These are phyloP conservation scores for Fraxinus paxiana DNA, from an alignment of 305 asterid species.

Conservation along the genomic window DNA sequence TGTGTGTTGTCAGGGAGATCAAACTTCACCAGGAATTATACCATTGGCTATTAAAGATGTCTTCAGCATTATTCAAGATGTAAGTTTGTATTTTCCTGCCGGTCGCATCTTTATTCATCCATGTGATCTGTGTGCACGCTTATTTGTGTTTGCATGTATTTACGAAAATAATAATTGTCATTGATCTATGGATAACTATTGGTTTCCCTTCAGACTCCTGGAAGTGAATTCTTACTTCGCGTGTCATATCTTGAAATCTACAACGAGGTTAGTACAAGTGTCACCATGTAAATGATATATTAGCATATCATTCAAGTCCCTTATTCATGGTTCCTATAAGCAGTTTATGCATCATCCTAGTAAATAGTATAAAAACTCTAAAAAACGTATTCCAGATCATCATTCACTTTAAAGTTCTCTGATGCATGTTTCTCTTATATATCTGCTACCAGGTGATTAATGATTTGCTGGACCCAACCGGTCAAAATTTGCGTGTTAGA, in stretches of 20 bases:
- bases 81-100: conserved; percentile 37
- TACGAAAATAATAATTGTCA: conserved; percentile 9
- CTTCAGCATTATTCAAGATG: conserved; percentile 97
- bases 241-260: conserved; percentile 96
- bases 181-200: conserved; percentile 28
- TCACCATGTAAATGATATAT: background rate
- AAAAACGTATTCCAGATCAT: background rate
- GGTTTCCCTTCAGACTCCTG: conserved; percentile 80
- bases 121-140: background rate
- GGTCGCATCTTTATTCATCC: conserved; percentile 13
- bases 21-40: conserved; percentile 82
- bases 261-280: conserved; percentile 73
- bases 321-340: conserved; percentile 2
- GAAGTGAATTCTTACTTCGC: conserved; percentile 92
- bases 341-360: conserved; percentile 10
- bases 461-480: conserved; percentile 97
- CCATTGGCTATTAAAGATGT: conserved; percentile 98
- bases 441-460: conserved; percentile 71
- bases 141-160: conserved; percentile 17
- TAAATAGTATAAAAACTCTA: background rate
- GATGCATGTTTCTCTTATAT: conserved; percentile 15
- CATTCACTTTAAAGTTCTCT: background rate
- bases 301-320: background rate
- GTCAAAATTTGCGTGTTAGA: conserved; percentile 95
- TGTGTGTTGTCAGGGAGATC: conserved; percentile 74